These are phyloP conservation scores for Capsicum pubescens DNA, from an alignment of 257 asterid species.

Conservation along the genomic window DNA sequence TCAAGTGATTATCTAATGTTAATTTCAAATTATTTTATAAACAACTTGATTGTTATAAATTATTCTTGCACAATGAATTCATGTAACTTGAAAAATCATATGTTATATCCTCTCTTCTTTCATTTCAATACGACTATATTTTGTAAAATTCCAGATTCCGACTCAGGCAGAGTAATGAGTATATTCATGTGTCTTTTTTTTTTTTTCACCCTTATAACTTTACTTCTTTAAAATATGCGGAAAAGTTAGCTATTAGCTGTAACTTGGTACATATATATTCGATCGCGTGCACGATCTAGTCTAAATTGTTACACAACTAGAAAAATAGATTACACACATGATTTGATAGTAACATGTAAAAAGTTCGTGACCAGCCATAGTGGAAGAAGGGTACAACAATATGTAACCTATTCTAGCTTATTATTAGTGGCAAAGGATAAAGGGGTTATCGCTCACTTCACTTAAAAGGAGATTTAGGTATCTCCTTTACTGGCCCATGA, in stretches of 20 bases:
- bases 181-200: neutral
- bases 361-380: neutral
- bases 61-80: no score
- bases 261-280: neutral
- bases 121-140: no score
- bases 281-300: neutral
- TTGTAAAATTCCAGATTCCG: neutral
- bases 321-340: neutral
- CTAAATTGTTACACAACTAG: neutral
- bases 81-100: no score
- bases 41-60: no score
- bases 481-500: neutral
- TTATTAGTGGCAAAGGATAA: neutral
- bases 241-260: neutral
- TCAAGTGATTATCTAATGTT: no score
- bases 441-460: neutral
- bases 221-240: neutral
- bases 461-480: neutral
- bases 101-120: no score
- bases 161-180: neutral
- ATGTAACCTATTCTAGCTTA: neutral
- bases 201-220: neutral
- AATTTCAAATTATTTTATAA: no score
- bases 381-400: constrained; percentile 21
- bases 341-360: neutral